Percentiles rank a stretch among this genome's conserved stretches.
These are phyloP conservation scores for Otatea glauca DNA, from an alignment of 176 grass and related monocot species.

Conservation along the genomic window DNA sequence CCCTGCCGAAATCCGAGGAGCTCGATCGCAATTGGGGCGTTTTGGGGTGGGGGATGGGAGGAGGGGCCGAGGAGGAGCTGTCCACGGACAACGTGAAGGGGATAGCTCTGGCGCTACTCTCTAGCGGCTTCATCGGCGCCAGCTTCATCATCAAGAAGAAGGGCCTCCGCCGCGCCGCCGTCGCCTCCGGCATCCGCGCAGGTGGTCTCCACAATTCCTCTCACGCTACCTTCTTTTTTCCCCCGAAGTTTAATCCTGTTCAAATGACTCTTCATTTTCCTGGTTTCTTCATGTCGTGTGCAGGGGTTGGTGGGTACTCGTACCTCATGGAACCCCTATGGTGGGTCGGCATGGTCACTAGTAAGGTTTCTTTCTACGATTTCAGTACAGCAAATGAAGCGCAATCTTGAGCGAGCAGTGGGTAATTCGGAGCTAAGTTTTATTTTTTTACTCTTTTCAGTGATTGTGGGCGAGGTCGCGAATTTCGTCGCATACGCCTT, in stretches of 20 bases:
- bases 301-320: conserved; percentile 89
- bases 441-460: conserved; percentile 32
- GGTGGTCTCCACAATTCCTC: conserved; percentile 39
- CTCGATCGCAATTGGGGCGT: neutral
- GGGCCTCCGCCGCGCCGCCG: conserved; percentile 83
- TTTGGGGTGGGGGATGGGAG: conserved; percentile 26
- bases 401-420: neutral
- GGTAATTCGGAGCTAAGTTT: neutral
- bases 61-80: conserved; percentile 47
- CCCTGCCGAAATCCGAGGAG: conserved; percentile 14
- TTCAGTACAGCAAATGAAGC: neutral
- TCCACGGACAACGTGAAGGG: conserved; percentile 91
- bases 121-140: conserved; percentile 91
- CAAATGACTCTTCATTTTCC: neutral
- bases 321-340: conserved; percentile 94
- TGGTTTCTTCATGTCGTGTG: conserved; percentile 36
- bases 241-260: neutral
- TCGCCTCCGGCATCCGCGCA: conserved; percentile 81
- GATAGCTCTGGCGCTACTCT: conserved; percentile 77
- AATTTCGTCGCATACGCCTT: conserved; percentile 97
- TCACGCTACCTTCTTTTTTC: neutral
- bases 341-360: conserved; percentile 98
- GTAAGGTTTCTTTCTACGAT: conserved; percentile 53
- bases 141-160: conserved; percentile 99
- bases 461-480: conserved; percentile 89